These are phyloP conservation scores for Vigna hirtella DNA, from an alignment of 306 rosid species.

Conservation along the genomic window DNA sequence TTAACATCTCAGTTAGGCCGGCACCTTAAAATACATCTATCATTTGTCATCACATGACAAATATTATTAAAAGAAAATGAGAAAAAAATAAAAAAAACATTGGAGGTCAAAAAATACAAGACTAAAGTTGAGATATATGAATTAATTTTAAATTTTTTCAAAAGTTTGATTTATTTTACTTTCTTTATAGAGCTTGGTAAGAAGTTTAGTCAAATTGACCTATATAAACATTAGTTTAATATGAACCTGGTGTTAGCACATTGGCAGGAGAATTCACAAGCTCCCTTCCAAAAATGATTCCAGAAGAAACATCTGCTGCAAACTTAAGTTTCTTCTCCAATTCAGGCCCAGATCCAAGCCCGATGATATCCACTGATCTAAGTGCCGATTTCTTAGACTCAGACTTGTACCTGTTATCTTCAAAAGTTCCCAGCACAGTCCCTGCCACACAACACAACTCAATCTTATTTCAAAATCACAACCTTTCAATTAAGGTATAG, in stretches of 20 bases:
- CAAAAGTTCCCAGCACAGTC: slow-evolving; percentile 75
- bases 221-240: slow-evolving; percentile 21
- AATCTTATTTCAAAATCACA: slow-evolving; percentile 27
- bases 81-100: no score
- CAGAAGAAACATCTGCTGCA: slow-evolving; percentile 74
- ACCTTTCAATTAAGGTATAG: background rate
- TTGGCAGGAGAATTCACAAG: slow-evolving; percentile 89
- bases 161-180: background rate
- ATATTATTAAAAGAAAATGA: no score
- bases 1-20: no score
- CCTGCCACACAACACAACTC: slow-evolving; percentile 52
- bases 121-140: background rate
- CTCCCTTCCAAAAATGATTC: slow-evolving; percentile 71
- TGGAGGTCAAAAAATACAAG: no score
- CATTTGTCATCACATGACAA: no score
- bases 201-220: background rate
- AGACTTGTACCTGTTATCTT: slow-evolving; percentile 70
- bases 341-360: slow-evolving; percentile 79
- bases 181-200: background rate
- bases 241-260: slow-evolving; percentile 88
- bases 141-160: background rate
- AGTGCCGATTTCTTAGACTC: slow-evolving; percentile 75
- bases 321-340: slow-evolving; percentile 78
- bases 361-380: slow-evolving; percentile 73
- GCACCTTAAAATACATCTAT: no score